Evolutionary conservation across 2,329 filamentous ascomycete species (phyloP).

Genomic region (Botrytis sinoallii): DNA sequence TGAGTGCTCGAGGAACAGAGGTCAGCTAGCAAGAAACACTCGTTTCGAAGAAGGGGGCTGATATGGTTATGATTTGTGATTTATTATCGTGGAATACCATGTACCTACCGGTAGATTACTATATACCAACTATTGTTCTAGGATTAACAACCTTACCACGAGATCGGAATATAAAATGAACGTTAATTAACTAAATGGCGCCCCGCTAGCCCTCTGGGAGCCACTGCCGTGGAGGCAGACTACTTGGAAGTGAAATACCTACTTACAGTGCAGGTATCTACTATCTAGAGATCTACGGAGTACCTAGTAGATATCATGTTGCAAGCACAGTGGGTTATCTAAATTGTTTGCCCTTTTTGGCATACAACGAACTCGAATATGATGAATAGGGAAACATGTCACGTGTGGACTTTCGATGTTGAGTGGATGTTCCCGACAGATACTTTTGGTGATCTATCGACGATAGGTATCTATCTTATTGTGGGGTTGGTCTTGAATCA

Average conservation of each 20-base stretch:
- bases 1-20: too few species aligned
- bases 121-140: too few species aligned
- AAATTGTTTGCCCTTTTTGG: background rate
- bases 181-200: background rate
- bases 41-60: background rate
- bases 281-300: background rate
- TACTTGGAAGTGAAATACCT: background rate
- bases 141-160: background rate
- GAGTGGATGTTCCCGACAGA: background rate
- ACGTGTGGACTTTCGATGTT: background rate
- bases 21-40: background rate
- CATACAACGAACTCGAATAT: background rate
- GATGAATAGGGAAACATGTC: background rate
- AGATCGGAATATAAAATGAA: background rate
- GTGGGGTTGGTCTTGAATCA: background rate
- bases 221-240: constrained; percentile 5
- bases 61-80: too few species aligned
- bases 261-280: background rate
- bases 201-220: background rate
- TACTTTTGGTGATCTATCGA: background rate
- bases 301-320: background rate
- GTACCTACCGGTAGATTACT: background rate
- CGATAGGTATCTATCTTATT: background rate
- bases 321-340: background rate
- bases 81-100: too few species aligned